Conservation (phyloP, 2,329 filamentous ascomycete species). For the Colletotrichum higginsianum region DNA sequence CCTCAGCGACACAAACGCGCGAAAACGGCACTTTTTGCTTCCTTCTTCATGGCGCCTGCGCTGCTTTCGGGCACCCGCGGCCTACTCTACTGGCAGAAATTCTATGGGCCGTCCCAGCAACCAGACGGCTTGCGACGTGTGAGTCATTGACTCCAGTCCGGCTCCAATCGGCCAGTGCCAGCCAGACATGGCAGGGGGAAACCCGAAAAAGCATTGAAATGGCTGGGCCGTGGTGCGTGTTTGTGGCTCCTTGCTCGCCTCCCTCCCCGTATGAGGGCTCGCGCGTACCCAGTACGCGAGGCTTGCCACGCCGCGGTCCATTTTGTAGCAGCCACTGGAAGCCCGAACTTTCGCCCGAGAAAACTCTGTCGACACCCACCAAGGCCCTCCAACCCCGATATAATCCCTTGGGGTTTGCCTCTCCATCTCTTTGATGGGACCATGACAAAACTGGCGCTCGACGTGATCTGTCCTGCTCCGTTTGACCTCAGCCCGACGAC, state of each 20-base stretch:
- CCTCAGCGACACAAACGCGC: conserved; percentile 19
- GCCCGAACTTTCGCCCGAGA: conserved; percentile 29
- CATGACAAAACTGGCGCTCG: not conserved
- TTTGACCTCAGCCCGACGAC: conserved; percentile 1
- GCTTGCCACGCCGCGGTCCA: conserved; percentile 40
- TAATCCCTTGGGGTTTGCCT: not conserved
- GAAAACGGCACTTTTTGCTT: conserved; percentile 29
- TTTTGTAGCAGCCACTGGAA: conserved; percentile 18
- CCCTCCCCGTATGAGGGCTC: conserved; percentile 14
- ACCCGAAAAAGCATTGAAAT: conserved; percentile 31
- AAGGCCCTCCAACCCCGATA: not conserved
- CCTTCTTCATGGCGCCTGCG: conserved; percentile 21
- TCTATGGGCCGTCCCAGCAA: conserved; percentile 35
- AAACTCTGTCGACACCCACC: conserved; percentile 37
- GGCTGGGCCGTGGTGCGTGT: conserved; percentile 34
- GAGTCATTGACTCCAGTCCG: conserved; percentile 42
- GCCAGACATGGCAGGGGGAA: conserved; percentile 26
- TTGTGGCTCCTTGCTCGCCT: conserved; percentile 8
- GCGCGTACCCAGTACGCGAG: conserved; percentile 39
- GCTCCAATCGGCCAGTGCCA: conserved; percentile 36
- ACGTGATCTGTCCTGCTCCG: not conserved
- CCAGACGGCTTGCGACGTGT: conserved; percentile 42
- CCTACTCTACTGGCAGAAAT: conserved; percentile 30
- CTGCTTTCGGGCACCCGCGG: conserved; percentile 39
- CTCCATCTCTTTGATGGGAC: not conserved